phyloP scores from a whole-genome alignment of 2,329 filamentous ascomycete genomes.

The Scedosporium dehoogii region DNA sequence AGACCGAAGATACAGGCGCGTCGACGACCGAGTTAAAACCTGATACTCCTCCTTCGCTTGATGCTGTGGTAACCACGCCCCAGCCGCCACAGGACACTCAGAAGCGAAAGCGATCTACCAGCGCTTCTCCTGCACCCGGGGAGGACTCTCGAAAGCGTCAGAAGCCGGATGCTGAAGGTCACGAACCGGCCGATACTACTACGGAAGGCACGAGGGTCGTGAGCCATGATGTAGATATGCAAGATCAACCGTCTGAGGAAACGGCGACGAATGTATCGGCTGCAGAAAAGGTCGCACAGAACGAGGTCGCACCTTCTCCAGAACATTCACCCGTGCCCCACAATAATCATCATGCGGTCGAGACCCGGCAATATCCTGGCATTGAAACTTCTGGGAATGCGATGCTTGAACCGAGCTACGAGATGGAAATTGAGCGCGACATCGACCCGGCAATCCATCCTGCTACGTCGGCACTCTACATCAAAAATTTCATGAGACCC shows the following conservation, averaged over 20 bases:
- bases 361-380: not conserved
- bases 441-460: conserved; percentile 54
- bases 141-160: conserved; percentile 2
- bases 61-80: not conserved
- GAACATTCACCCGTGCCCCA: not conserved
- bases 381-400: conserved; percentile 3
- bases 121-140: not conserved
- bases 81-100: not conserved
- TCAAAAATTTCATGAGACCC: conserved; percentile 82
- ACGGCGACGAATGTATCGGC: not conserved
- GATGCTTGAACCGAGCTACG: conserved; percentile 13
- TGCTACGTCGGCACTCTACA: conserved; percentile 72
- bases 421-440: conserved; percentile 23
- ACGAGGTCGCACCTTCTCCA: not conserved
- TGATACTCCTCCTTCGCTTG: not conserved
- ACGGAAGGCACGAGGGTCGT: not conserved
- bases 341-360: not conserved
- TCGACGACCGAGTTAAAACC: no score
- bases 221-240: not conserved
- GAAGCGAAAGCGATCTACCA: conserved; percentile 2
- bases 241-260: not conserved
- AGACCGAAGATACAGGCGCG: not conserved
- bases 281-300: not conserved
- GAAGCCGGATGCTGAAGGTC: not conserved
- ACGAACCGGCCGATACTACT: not conserved